Base-by-base conservation (phyloP, 495 filamentous ascomycete species). In the Cercophora samala region DNA sequence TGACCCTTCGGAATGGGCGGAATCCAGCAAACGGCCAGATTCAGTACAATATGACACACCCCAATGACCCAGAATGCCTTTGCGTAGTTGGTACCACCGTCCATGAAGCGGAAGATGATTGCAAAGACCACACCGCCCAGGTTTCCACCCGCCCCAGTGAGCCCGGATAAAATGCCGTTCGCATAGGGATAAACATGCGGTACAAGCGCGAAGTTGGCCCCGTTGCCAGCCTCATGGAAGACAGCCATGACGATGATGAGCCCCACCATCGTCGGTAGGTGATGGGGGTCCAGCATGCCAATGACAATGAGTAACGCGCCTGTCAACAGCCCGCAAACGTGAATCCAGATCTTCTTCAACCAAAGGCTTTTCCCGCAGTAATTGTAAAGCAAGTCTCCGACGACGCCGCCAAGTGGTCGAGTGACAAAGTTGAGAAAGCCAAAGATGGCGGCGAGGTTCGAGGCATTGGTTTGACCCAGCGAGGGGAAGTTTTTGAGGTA, bases 401-500 rank as follows among this genome's bases (percentile, higher is more conserved):
- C 66, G 18, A 91, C 82, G 1, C 93, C 93, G 56, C 93, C 93
- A 0, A 86, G 70, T 0, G 93, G 93, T 1, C 93, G 85, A 64
- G 85, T 90, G 64, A 90, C 76, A 42, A 94, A 79, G 76, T 97
- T 96, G 26, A 97, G 80, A 60, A 97, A 88, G 11, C 93, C 93
- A 74, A 96, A 97, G 88, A 96, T 94, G 64, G 93, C 91, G 0
- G 92, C 91, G 88, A 90, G 96, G 69, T 86, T 84, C 2, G 90
- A 87, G 6, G 89, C 86, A 24, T 82, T 77, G 9, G 91, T 93
- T 75, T 93, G 91, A 5, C 85, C 85, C 59, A 96, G 87, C 15
- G 75, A 60, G 0, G 89, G 87, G 81, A 96, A 96, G 75, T 93
- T 91, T 64, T 88, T 82, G 54, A 83, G 72, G 78, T 96, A 97